Evolutionary conservation across 768 basidiomycete species (phyloP).

Genomic region (Austroboletus eburneus): DNA sequence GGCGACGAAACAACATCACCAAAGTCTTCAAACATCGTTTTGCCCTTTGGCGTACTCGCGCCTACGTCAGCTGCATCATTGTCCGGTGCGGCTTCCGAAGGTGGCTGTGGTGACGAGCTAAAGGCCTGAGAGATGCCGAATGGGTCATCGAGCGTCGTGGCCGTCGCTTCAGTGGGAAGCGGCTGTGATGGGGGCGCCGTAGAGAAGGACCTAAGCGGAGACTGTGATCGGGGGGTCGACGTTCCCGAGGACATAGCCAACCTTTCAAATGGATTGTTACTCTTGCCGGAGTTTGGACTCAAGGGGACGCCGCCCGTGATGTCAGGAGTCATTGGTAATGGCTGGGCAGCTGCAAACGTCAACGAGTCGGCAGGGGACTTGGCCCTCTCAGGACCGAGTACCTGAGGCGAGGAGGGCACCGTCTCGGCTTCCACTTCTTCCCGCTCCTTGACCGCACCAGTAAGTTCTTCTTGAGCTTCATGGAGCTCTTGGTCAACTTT

Average conservation of each 20-base stretch:
- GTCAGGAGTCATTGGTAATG: conserved; percentile 70
- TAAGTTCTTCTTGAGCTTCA: conserved; percentile 55
- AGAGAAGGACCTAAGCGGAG: conserved; percentile 56
- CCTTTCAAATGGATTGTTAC: conserved; percentile 90
- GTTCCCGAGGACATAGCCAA: conserved; percentile 46
- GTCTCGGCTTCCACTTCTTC: conserved; percentile 50
- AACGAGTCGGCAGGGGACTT: conserved; percentile 46
- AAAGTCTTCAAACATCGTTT: conserved; percentile 9
- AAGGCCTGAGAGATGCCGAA: conserved; percentile 45
- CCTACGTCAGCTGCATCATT: conserved; percentile 19
- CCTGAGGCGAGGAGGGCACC: conserved; percentile 7
- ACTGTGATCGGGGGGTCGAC: conserved; percentile 45
- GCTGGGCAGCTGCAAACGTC: conserved; percentile 61
- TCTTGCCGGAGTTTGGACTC: conserved; percentile 51
- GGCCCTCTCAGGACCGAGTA: conserved; percentile 27
- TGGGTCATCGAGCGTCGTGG: conserved; percentile 38
- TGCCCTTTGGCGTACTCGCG: conserved; percentile 18
- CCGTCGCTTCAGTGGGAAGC: conserved; percentile 3
- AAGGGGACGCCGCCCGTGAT: conserved; percentile 41
- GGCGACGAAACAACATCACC: conserved; percentile 26
- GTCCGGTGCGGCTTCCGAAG: conserved; percentile 17
- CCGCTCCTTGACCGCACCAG: conserved; percentile 50
- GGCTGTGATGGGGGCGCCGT: conserved; percentile 36
- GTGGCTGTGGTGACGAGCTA: conserved; percentile 10
- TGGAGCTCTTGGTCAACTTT: conserved; percentile 70